Evolutionary conservation across 2,329 filamentous ascomycete species (phyloP), one percentile per base, ranked within the genome.

Genomic region (Penicillium decumbens): DNA sequence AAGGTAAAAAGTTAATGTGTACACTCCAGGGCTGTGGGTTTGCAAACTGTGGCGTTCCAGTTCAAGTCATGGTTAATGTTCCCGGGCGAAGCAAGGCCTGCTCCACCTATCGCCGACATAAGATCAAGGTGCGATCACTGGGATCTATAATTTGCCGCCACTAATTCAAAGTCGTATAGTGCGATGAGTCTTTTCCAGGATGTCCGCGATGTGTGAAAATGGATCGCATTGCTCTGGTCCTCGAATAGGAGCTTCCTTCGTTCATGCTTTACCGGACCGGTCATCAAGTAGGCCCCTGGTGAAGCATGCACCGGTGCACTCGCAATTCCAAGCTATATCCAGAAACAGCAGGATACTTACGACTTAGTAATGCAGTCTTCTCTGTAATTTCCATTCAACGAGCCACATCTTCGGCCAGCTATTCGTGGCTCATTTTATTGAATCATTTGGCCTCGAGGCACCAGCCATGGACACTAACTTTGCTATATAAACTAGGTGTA

Each of bases 391-490:
- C 24, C 1, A 32, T 10, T 32, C 37, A 35, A 1, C 50, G 50
- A 10, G 45, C 50, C 15, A 45, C 18, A 38, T 49, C 23, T 52
- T 52, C 25, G 50, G 49, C 15, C 41, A 32, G 32, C 50, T 49
- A 2, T 52, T 52, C 24, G 50, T 52, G 18, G 49, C 50, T 10
- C 50, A 49, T 43, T 52, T 52, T 25, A 52, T 49, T 15, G 50
- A 52, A 29, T 52, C 50, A 10, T 52, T 52, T 45, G 45, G 50
- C 12, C 45, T 51, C 30, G 43, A 33, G 20, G 15, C 39, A 27
- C 23, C 45, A 2, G 18, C 13, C 3, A 25, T 38, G 10, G n/a
- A 30, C 13, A 39, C 15, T 45, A 3, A 49, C 41, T 13, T 52
- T 45, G 50, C 45, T 52, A 7, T 32, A 49, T 35, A 28, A 45